A percentile compares a stretch with the other conserved stretches of the same genome.
These are phyloP conservation scores for Blepharisma japonicum DNA, from an alignment of 73 alveolate species.

Conservation along the genomic window DNA sequence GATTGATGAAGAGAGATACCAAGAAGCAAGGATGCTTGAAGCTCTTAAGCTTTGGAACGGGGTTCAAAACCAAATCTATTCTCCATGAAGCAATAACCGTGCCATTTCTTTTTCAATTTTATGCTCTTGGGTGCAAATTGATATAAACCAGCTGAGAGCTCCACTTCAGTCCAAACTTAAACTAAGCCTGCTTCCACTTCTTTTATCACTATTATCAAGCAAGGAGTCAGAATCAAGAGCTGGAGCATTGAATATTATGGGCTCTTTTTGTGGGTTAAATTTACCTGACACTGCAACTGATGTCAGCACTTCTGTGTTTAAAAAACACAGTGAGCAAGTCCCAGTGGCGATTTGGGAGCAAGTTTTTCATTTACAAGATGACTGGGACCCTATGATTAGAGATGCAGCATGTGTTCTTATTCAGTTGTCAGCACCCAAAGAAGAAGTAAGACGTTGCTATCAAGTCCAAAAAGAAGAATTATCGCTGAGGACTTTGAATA, in stretches of 20 bases:
- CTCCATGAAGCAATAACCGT: conserved; percentile 54
- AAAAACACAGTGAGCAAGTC: conserved; percentile 30
- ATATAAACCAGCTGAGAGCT: conserved; percentile 20
- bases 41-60: conserved; percentile 49
- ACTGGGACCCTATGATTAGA: conserved; percentile 58
- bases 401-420: conserved; percentile 60
- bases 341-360: conserved; percentile 57
- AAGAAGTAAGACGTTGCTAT: neutral
- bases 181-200: conserved; percentile 33
- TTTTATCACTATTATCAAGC: conserved; percentile 38
- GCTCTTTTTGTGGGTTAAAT: conserved; percentile 68
- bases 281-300: conserved; percentile 25
- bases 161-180: conserved; percentile 41
- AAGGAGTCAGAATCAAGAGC: conserved; percentile 58
- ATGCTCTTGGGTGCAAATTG: conserved; percentile 40
- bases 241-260: conserved; percentile 60
- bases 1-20: conserved; percentile 37
- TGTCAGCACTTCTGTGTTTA: conserved; percentile 32
- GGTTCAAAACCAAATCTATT: conserved; percentile 33
- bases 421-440: conserved; percentile 61
- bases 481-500: conserved; percentile 13
- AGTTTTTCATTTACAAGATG: conserved; percentile 56
- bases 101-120: conserved; percentile 42
- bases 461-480: conserved; percentile 11
- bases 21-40: conserved; percentile 40